A percentile compares a stretch with the other conserved stretches of the same genome.
Conservation (phyloP, 441 rosid species). For the Corymbia citriodora region DNA sequence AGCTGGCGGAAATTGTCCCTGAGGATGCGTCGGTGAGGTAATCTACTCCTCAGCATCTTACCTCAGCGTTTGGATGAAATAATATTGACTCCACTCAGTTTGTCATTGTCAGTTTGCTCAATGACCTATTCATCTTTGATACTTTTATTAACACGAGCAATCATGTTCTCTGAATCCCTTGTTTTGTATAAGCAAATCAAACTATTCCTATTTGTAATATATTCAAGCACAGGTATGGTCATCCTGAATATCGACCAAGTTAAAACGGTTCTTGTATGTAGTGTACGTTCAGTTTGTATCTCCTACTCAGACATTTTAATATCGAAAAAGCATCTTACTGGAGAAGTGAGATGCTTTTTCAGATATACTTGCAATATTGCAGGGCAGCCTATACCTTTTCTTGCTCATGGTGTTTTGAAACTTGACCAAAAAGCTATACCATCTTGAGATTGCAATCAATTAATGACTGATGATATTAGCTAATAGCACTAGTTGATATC, state of each 20-base stretch:
- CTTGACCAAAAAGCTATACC: neutral
- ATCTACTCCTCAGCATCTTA: neutral
- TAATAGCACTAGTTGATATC: neutral
- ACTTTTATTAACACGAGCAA: neutral
- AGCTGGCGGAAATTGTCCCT: conserved; percentile 49
- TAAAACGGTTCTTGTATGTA: neutral
- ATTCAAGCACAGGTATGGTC: neutral
- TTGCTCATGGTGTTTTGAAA: neutral
- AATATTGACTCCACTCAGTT: neutral
- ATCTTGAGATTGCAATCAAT: neutral
- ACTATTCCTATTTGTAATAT: neutral
- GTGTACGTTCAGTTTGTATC: neutral
- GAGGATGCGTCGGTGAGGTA: conserved; percentile 40
- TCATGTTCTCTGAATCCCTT: neutral
- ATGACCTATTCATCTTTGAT: neutral
- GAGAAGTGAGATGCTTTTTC: neutral
- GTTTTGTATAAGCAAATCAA: neutral
- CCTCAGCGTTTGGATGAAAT: neutral
- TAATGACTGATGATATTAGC: neutral
- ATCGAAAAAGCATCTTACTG: neutral
- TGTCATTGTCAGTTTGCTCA: neutral
- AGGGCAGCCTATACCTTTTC: neutral
- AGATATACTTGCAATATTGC: neutral
- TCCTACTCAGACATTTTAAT: neutral
- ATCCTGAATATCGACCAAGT: neutral